A percentile compares a stretch with the other conserved stretches of the same genome.
These are phyloP conservation scores for Gastrolobium villosum DNA, from an alignment of 306 rosid genomes.

Conservation along the genomic window DNA sequence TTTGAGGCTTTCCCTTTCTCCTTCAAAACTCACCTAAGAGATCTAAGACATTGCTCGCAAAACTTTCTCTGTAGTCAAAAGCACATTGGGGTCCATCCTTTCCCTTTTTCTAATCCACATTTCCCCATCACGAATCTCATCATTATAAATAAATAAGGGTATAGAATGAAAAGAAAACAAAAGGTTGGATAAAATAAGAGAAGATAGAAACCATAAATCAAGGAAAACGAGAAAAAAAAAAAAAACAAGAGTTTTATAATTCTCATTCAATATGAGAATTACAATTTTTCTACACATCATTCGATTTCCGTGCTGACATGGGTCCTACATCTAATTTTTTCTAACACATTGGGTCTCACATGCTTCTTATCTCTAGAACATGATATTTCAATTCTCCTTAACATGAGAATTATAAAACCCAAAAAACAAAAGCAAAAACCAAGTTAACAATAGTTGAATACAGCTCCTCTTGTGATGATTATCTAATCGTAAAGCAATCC, in stretches of 20 bases:
- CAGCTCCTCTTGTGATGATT: slow-evolving; percentile 53
- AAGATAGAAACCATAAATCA: slow-evolving; percentile 49
- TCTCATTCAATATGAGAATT: no score
- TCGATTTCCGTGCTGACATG: no score
- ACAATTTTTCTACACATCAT: no score
- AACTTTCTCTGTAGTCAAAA: slow-evolving; percentile 81
- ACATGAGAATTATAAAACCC: no score
- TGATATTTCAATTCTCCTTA: no score
- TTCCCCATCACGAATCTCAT: slow-evolving; percentile 54
- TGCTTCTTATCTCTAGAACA: no score
- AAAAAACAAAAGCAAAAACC: slow-evolving; percentile 5
- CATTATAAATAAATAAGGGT: slow-evolving; percentile 26
- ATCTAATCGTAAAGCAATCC: slow-evolving; percentile 81
- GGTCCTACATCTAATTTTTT: no score
- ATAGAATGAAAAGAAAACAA: not conserved
- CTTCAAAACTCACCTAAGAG: slow-evolving; percentile 8
- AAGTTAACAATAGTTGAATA: slow-evolving; percentile 48
- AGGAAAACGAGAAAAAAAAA: slow-evolving; percentile 38
- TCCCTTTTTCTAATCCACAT: slow-evolving; percentile 52
- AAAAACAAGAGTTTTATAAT: no score
- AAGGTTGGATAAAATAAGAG: not conserved
- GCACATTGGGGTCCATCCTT: slow-evolving; percentile 70
- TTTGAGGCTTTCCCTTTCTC: not conserved
- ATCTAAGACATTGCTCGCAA: slow-evolving; percentile 49
- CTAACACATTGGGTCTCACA: no score